Base-by-base conservation (phyloP, 805 yeast species). In the Clavispora phyllophila region DNA sequence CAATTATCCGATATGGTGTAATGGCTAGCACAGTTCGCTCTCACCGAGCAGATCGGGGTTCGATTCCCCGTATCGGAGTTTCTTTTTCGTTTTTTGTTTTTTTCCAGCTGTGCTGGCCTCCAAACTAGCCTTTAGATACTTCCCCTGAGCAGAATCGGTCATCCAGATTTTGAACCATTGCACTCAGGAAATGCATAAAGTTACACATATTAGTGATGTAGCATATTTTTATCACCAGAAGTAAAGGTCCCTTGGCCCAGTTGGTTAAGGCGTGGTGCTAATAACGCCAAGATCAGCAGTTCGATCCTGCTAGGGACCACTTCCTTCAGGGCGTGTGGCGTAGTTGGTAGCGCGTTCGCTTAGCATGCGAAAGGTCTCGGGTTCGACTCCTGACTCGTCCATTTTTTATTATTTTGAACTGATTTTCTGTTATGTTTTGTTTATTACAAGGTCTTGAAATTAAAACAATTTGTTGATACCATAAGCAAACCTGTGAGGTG, bases 281-380 rank as follows among this genome's bases (percentile, higher is more conserved):
- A 70, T 69, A 69, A 69, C 73, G 73, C 74, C 74, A 57, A 70
- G 87, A 80, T 81, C 87, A 79, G 84, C 87, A 78, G 87, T 81
- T 81, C 87, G 87, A 81, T 79, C 86, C 87, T 78, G 87, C 84
- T 79, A 81, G 84, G 84, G 85, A 81, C 80, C 87, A 81, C 58
- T 65, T 55, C 36, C 60, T 12, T 15, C 24, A 35, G 54, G 54
- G 54, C 54, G 51, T 50, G 48, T 50, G 54, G 54, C 54, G 54
- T 37, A 50, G 54, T 50, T 50, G 54, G 54, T 50, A 50, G 54
- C 54, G 54, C 54, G 54, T 50, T 45, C 54, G 46, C 54, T 50
- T 50, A 47, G 54, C 54, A 50, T 78, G 83, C 76, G 80, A 76
- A 76, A 78, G 83, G 84, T 79, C 83, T 76, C 78, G 78, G 82